Evolutionary conservation across 2,329 filamentous ascomycete species (phyloP), one percentile per base, ranked within the genome.

Genomic region (Pleurostoma richardsiae): DNA sequence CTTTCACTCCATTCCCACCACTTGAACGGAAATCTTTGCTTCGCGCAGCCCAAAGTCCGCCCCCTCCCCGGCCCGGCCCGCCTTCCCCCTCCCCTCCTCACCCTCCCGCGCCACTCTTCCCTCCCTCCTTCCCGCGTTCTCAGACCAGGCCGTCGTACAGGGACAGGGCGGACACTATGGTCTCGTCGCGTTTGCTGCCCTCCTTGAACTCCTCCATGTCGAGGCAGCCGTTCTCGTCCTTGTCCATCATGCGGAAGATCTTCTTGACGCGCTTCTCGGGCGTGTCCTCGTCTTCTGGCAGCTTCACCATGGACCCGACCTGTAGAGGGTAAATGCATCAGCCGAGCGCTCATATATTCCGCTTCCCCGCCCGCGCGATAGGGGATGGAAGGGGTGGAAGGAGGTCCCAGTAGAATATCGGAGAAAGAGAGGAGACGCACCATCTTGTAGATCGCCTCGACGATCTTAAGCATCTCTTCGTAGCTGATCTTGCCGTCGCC

Each of bases 181-280:
- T 99, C 74, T 97, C 92, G 70, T 99, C 94, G 50, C 91, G 88
- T 77, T 97, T 96, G 74, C 90, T 96, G 57, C 94, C 94, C 72
- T 99, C 94, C 73, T 97, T 97, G 78, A 99, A 99, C 68, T 99
- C 94, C 51, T 91, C 86, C 80, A 96, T 92, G 66, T 97, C 92
- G 59, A 99, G 73, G 63, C 88, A 95, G 58, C 92, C 94, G 65
- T 97, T 97, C 74, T 97, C 92, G 67, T 99, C 94, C 79, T 99
- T 99, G 77, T 99, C 94, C 94, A 99, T 99, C 94, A 97, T 97
- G 61, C 86, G 80, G 78, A 99, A 99, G 68, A 99, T 97, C 78
- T 99, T 99, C 70, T 79, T 84, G 53, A 99, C 94, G 54, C 94
- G 86, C 77, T 99, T 99, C 77, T 97, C 92, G 19, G 94, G 94